Percentiles rank a stretch among this genome's conserved stretches.
phyloP scores from a whole-genome alignment of 2,329 filamentous ascomycete species.

The Talaromyces islandicus region DNA sequence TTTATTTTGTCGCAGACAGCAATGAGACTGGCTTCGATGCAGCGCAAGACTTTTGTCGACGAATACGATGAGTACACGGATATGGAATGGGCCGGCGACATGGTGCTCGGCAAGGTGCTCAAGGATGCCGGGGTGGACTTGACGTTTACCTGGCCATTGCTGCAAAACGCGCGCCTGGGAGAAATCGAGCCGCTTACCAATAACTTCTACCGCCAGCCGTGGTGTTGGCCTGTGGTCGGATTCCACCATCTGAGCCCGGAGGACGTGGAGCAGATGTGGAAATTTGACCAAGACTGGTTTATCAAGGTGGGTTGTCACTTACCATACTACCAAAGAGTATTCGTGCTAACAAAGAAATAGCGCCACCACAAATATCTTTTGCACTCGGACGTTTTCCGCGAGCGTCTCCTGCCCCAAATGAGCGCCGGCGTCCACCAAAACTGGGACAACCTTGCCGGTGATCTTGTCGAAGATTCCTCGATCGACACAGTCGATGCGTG shows the following conservation, averaged over 20 bases:
- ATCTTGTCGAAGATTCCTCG: constrained; percentile 21
- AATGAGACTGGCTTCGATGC: constrained; percentile 38
- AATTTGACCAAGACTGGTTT: constrained; percentile 49
- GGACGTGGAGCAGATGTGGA: constrained; percentile 39
- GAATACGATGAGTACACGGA: constrained; percentile 42
- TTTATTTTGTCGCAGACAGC: constrained; percentile 48
- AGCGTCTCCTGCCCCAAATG: constrained; percentile 29
- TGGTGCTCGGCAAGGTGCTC: constrained; percentile 44
- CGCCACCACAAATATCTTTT: constrained; percentile 24
- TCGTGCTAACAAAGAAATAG: constrained; percentile 5
- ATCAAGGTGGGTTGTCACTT: constrained; percentile 50
- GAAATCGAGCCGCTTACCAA: constrained; percentile 39
- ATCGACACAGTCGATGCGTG: constrained; percentile 26
- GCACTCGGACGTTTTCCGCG: constrained; percentile 32
- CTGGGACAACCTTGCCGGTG: constrained; percentile 31
- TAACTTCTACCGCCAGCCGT: constrained; percentile 36
- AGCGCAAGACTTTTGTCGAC: constrained; percentile 36
- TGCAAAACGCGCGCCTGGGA: constrained; percentile 38
- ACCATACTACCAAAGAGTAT: too few species aligned
- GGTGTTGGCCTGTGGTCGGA: constrained; percentile 46
- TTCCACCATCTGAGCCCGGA: constrained; percentile 44
- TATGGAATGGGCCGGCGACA: constrained; percentile 46
- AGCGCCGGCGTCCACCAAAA: constrained; percentile 18
- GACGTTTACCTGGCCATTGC: constrained; percentile 43
- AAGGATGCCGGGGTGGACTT: constrained; percentile 41